Base-by-base conservation (phyloP, 2,329 filamentous ascomycete species). In the Cercospora sojina region DNA sequence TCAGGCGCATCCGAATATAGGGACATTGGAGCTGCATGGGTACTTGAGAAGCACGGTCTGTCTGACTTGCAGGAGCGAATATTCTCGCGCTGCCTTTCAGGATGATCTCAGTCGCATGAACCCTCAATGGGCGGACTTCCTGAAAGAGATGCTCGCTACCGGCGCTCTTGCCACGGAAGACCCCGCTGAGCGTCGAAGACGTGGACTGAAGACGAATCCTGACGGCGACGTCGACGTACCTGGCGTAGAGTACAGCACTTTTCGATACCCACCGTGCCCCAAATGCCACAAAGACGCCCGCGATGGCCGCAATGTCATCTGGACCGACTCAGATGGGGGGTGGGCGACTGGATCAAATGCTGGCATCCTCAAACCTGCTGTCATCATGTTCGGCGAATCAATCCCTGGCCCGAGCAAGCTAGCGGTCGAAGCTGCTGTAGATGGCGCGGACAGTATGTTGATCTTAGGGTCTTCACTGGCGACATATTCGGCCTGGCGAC, bases 381-480 rank as follows among this genome's bases (percentile, higher is more conserved):
- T 99, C 2, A 89, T 93, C 73, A 97, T 98, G 92, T 98, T 98
- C 77, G 95, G 95, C 16, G 95, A 98, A 79, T 93, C 88, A 67
- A 96, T 98, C 59, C 83, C 86, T 0, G 78, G 80, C 1, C 74
- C 80, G 1, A 88, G 93, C 38, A 97, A 96, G 77, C 78, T 81
- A 1, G 88, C 88, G 0, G 94, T 93, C 1, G 93, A 98, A 75
- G 81, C 87, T 29, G 90, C 91, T 12, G 87, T 98, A 59, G 91
- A 97, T 74, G 84, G 85, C 29, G 91, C 92, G 1, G 88, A 88
- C 5, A 87, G 87, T 66, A 79, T 98, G 38, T 82, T 98, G 23
- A 86, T 98, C 8, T 78, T 98, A 16, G 95, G 93, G 3, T 97
- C 92, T 38, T 97, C 92, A 68, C 84, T 98, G 57, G 95, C 95